phyloP scores from a whole-genome alignment of 805 yeast species.

The Ogataea salicorniae region DNA sequence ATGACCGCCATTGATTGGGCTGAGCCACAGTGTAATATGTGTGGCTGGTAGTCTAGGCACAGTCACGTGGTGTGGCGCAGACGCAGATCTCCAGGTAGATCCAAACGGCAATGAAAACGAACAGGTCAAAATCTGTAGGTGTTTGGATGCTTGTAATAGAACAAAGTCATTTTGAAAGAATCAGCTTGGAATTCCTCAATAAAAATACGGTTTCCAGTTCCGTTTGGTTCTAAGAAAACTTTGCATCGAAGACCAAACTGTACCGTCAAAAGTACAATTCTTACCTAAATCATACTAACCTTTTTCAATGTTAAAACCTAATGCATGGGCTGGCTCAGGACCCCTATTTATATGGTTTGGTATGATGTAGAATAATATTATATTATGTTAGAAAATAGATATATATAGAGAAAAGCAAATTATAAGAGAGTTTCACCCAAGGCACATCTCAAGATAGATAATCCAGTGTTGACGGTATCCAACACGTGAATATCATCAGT shows the following conservation, averaged over 20 bases:
- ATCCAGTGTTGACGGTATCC: conserved; percentile 85
- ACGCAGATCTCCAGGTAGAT: no score
- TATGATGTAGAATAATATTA: no score
- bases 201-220: conserved; percentile 11
- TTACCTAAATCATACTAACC: conserved; percentile 5
- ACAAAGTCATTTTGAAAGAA: conserved; percentile 5
- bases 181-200: conserved; percentile 20
- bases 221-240: conserved; percentile 21
- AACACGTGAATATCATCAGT: conserved; percentile 66
- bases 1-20: no score
- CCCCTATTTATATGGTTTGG: no score
- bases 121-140: no score
- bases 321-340: conserved; percentile 21
- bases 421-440: conserved; percentile 83
- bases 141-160: conserved; percentile 27
- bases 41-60: no score
- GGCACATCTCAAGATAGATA: conserved; percentile 90
- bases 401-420: neutral
- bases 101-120: no score
- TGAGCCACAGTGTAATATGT: no score
- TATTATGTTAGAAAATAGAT: neutral
- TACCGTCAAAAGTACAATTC: conserved; percentile 1
- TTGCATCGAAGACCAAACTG: conserved; percentile 22
- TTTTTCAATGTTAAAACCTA: conserved; percentile 27
- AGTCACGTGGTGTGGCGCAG: no score